Evolutionary conservation across 192 early-diverging fungal species (phyloP).

Genomic region (Mortierella antarctica): DNA sequence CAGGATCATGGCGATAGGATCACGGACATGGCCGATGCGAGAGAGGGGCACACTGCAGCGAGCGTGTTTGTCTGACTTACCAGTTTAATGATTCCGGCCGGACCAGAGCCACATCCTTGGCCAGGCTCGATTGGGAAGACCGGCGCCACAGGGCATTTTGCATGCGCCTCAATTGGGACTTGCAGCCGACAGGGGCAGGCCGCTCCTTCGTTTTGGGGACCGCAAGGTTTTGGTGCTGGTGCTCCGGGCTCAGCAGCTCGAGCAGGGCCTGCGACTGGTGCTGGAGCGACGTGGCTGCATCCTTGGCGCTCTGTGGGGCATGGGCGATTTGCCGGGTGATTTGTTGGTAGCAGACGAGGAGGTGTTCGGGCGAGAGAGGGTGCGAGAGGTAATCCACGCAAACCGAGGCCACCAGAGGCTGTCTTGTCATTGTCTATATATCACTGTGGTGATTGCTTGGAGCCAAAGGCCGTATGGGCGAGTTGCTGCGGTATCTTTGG

Average conservation of each 20-base stretch:
- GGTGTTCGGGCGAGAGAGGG: conserved; percentile 40
- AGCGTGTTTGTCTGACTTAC: conserved; percentile 4
- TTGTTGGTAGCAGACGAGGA: conserved; percentile 52
- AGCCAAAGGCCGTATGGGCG: background rate
- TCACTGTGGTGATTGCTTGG: background rate
- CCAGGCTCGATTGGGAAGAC: conserved; percentile 36
- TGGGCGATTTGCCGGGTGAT: conserved; percentile 52
- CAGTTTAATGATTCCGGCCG: conserved; percentile 51
- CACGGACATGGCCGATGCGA: background rate
- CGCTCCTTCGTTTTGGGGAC: conserved; percentile 29
- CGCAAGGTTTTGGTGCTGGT: conserved; percentile 40
- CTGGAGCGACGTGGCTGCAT: conserved; percentile 46
- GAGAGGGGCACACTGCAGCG: background rate
- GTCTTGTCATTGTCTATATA: conserved; percentile 33
- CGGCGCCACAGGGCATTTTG: conserved; percentile 51
- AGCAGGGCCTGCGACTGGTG: conserved; percentile 42
- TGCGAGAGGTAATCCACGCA: conserved; percentile 53
- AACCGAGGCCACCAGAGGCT: conserved; percentile 41
- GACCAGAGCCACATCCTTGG: conserved; percentile 49
- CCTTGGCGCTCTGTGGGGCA: conserved; percentile 39
- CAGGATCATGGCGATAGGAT: background rate
- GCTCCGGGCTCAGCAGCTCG: conserved; percentile 30
- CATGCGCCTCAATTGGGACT: conserved; percentile 40
- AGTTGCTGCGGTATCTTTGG: background rate
- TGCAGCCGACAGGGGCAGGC: conserved; percentile 40